Conservation (phyloP, 2,329 filamentous ascomycete species). For the Neodidymelliopsis sp. region DNA sequence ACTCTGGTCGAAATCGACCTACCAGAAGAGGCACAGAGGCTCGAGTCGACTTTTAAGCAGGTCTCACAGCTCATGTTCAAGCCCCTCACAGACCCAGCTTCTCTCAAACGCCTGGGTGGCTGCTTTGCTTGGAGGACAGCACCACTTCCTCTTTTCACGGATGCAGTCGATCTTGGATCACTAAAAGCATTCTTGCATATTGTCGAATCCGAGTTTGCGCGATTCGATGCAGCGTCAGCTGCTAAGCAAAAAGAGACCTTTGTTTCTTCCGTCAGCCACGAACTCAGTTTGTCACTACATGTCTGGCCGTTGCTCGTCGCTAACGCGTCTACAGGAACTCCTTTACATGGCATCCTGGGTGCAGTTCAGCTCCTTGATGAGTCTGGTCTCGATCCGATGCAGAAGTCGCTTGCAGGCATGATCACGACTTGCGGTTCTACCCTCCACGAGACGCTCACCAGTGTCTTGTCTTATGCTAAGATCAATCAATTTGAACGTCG, state of each 20-base stretch:
- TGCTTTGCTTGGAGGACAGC: slow-evolving; percentile 25
- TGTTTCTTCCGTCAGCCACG: slow-evolving; percentile 25
- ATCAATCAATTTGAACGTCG: slow-evolving; percentile 47
- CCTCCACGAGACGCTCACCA: slow-evolving; percentile 52
- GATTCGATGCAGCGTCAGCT: slow-evolving; percentile 13
- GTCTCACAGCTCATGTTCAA: slow-evolving; percentile 23
- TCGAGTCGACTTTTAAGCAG: slow-evolving; percentile 12
- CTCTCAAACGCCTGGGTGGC: slow-evolving; percentile 24
- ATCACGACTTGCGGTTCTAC: slow-evolving; percentile 58
- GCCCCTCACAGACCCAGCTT: slow-evolving; percentile 26
- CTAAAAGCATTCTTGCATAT: slow-evolving; percentile 24
- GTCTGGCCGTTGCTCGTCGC: slow-evolving; percentile 2
- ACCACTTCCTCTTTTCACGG: slow-evolving; percentile 19
- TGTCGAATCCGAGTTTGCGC: slow-evolving; percentile 22
- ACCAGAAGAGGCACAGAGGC: slow-evolving; percentile 14
- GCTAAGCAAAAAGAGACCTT: slow-evolving; percentile 25
- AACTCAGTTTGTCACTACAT: slow-evolving; percentile 16
- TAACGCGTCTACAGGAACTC: slow-evolving; percentile 23
- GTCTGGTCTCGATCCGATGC: slow-evolving; percentile 45
- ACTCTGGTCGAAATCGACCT: slow-evolving; percentile 13
- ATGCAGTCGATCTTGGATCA: slow-evolving; percentile 19
- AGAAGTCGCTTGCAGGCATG: slow-evolving; percentile 55
- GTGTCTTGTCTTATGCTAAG: slow-evolving; percentile 28
- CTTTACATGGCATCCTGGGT: slow-evolving; percentile 48
- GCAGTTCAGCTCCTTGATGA: slow-evolving; percentile 57